Evolutionary conservation across 495 filamentous ascomycete genomes (phyloP), one percentile per base, ranked within the genome.

Genomic region (Aspergillus bertholletiae): DNA sequence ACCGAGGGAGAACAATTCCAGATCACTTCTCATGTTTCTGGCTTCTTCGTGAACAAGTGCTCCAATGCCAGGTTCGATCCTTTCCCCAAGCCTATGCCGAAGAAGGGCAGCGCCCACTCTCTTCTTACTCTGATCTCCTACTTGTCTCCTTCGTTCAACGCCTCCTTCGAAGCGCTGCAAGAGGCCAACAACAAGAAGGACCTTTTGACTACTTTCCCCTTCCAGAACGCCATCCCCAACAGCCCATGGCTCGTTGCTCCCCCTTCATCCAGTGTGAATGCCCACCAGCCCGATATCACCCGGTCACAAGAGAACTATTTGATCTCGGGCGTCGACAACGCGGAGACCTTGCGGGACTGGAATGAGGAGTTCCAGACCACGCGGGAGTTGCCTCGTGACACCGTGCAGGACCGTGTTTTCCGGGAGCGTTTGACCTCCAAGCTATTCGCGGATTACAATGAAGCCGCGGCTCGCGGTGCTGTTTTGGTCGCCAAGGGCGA

Each of bases 351-450:
- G 59, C 82, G 95, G 21, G 95, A 99, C 69, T 99, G 95, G 90
- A 99, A 99, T 64, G 95, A 99, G 69, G 95, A 99, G 64, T 96
- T 99, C 70, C 95, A 97, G 65, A 95, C 92, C 6, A 96, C 94
- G 4, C 84, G 89, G 62, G 95, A 99, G 64, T 80, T 97, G 47
- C 91, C 92, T 28, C 90, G 88, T 62, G 92, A 97, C 43, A 88
- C 85, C 28, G 89, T 97, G 18, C 93, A 97, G 65, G 94, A 99
- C 60, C 87, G 94, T 22, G 92, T 99, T 21, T 97, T 97, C 80
- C 82, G 94, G 23, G 94, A 99, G 65, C 84, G 95, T 2, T 77
- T 99, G 54, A 89, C 92, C 15, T 91, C 88, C 17, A 99, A 97
- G 76, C 84, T 97, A 17, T 96, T 96, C 66, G 94, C 95, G 20